These are phyloP conservation scores for Coffea humblotiana DNA, from an alignment of 305 asterid species.

Conservation along the genomic window DNA sequence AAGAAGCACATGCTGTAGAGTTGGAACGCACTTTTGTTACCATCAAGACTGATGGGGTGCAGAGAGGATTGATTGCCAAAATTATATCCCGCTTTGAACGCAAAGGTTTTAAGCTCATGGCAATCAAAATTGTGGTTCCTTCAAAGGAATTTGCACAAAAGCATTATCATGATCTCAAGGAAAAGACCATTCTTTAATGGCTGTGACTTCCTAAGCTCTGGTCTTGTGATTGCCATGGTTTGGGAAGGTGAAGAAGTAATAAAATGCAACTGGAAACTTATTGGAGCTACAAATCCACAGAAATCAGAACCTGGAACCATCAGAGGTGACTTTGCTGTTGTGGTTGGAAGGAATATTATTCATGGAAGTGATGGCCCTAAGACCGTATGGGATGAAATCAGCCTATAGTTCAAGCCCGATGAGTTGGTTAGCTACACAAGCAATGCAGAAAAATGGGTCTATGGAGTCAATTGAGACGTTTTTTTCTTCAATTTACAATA, in stretches of 20 bases:
- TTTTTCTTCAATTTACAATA: conserved; percentile 9
- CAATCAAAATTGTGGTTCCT: conserved; percentile 75
- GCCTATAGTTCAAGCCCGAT: conserved; percentile 84
- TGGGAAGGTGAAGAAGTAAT: conserved; percentile 99
- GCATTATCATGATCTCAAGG: conserved; percentile 91
- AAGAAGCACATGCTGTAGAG: conserved; percentile 88
- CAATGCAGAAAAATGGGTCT: conserved; percentile 86
- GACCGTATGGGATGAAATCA: conserved; percentile 93
- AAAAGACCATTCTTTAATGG: conserved; percentile 88
- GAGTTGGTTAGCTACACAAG: conserved; percentile 76
- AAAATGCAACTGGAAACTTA: conserved; percentile 84
- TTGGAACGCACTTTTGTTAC: conserved; percentile 91
- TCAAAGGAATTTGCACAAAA: conserved; percentile 81
- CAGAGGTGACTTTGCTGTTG: conserved; percentile 88
- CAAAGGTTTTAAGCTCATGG: conserved; percentile 92
- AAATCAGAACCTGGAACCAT: conserved; percentile 99
- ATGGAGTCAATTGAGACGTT: conserved; percentile 55
- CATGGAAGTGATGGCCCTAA: conserved; percentile 96
- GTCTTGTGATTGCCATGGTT: conserved; percentile 97
- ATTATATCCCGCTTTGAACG: conserved; percentile 84
- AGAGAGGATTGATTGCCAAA: conserved; percentile 94
- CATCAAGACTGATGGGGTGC: conserved; percentile 98
- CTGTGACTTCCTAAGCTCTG: conserved; percentile 97
- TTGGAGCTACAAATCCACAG: conserved; percentile 98
- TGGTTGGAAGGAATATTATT: conserved; percentile 93